These are phyloP conservation scores for Kazachstania taianensis DNA, from an alignment of 805 yeast genomes.

Conservation along the genomic window DNA sequence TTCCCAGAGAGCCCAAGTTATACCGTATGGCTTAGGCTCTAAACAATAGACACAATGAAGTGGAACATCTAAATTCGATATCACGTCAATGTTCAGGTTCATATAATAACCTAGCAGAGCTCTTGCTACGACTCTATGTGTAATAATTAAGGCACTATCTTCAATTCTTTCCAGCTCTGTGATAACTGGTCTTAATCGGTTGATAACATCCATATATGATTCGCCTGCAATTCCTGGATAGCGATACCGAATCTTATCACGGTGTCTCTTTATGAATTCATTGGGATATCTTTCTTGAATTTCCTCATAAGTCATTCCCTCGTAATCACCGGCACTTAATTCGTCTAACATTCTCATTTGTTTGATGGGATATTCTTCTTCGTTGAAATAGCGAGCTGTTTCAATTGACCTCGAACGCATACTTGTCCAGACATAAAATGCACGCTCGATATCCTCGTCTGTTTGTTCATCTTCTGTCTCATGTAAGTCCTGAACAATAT, in stretches of 20 bases:
- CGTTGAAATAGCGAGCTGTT: slow-evolving; percentile 69
- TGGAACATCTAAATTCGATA: slow-evolving; percentile 88
- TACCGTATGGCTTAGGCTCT: slow-evolving; percentile 92
- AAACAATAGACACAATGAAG: slow-evolving; percentile 81
- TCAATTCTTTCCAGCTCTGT: slow-evolving; percentile 88
- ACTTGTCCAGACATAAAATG: slow-evolving; percentile 84
- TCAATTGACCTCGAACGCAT: slow-evolving; percentile 72
- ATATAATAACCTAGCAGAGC: slow-evolving; percentile 81
- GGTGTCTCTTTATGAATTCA: slow-evolving; percentile 68
- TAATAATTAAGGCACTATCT: slow-evolving; percentile 71
- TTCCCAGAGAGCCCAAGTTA: slow-evolving; percentile 84
- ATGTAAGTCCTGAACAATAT: slow-evolving; percentile 29
- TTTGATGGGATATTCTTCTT: slow-evolving; percentile 62
- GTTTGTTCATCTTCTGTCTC: slow-evolving; percentile 12
- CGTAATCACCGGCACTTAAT: slow-evolving; percentile 85
- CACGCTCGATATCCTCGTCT: slow-evolving; percentile 5
- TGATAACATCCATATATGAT: slow-evolving; percentile 86
- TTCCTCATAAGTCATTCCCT: slow-evolving; percentile 86
- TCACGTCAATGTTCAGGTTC: slow-evolving; percentile 67
- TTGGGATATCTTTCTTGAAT: slow-evolving; percentile 62
- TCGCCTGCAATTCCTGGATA: slow-evolving; percentile 98
- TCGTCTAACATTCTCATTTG: slow-evolving; percentile 92
- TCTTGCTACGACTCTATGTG: slow-evolving; percentile 87
- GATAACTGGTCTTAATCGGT: slow-evolving; percentile 78
- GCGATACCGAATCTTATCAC: slow-evolving; percentile 72